A percentile compares a stretch with the other conserved stretches of the same genome.
phyloP scores from a whole-genome alignment of 2,329 filamentous ascomycete species.

The Hypoxylon sp. region DNA sequence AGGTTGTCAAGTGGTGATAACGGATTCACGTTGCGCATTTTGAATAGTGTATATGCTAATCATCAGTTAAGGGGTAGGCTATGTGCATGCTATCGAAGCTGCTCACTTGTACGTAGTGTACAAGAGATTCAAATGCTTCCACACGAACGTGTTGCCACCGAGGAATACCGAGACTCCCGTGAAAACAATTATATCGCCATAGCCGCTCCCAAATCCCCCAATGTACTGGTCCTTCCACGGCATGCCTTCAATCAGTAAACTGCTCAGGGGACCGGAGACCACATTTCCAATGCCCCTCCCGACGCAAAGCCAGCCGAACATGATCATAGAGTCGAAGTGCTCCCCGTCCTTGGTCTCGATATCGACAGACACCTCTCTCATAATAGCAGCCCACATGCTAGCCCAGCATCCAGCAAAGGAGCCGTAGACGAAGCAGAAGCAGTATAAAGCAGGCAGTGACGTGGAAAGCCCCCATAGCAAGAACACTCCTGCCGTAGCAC shows the following conservation, averaged over 20 bases:
- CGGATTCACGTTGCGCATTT: no score
- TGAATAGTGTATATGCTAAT: no score
- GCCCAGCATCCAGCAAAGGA: constrained; percentile 60
- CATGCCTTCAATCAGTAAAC: constrained; percentile 55
- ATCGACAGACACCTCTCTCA: constrained; percentile 24
- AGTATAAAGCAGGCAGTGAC: constrained; percentile 52
- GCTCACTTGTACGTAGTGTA: no score
- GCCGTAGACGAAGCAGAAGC: constrained; percentile 63
- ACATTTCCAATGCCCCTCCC: constrained; percentile 68
- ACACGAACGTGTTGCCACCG: constrained; percentile 53
- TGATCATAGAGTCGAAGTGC: constrained; percentile 56
- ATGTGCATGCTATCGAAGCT: no score
- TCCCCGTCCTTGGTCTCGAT: constrained; percentile 14
- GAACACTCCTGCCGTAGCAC: constrained; percentile 58
- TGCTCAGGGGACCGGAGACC: constrained; percentile 62
- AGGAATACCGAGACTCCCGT: constrained; percentile 59
- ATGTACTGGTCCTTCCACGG: constrained; percentile 51
- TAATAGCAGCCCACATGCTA: constrained; percentile 37
- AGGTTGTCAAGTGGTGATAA: no score
- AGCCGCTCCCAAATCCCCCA: constrained; percentile 58
- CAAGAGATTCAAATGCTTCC: constrained; percentile 39
- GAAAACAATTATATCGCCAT: constrained; percentile 60
- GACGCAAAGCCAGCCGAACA: constrained; percentile 63
- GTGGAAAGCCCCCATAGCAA: constrained; percentile 63
- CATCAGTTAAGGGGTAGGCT: no score